These are phyloP conservation scores for Echeveria elegans DNA, from an alignment of 164 flowering plant species.

Conservation along the genomic window DNA sequence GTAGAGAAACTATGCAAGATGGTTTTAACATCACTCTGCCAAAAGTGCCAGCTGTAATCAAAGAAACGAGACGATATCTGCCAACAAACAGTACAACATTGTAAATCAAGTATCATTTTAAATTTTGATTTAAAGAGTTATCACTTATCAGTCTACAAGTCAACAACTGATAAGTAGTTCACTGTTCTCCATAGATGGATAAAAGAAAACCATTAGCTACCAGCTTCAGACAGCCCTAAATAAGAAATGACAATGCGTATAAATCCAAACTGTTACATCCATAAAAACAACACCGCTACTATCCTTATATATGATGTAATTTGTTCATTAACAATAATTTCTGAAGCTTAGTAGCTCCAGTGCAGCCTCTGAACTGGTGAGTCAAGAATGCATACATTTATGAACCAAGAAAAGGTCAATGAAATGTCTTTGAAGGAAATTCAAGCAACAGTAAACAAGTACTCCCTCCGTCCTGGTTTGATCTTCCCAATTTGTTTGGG, in stretches of 20 bases:
- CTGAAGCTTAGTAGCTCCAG: no score
- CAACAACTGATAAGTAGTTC: background rate
- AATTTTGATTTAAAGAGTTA: background rate
- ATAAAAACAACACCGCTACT: background rate
- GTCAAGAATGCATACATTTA: no score
- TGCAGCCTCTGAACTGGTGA: no score
- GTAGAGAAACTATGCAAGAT: slow-evolving; percentile 57
- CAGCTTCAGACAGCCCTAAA: background rate
- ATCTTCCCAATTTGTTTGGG: no score
- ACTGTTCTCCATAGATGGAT: background rate
- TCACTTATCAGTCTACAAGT: background rate
- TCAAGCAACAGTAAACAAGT: no score
- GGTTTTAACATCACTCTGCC: slow-evolving; percentile 81
- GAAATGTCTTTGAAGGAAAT: no score
- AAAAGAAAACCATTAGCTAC: background rate
- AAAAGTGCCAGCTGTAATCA: slow-evolving; percentile 80
- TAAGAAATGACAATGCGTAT: background rate
- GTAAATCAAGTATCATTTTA: background rate
- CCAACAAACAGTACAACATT: slow-evolving; percentile 12
- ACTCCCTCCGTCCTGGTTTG: no score
- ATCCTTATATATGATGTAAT: background rate
- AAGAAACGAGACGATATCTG: slow-evolving; percentile 90
- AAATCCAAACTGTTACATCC: background rate
- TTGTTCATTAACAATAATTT: background rate
- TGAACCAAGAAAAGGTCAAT: no score